Conservation (phyloP, 345 rosid species). For the Zanthoxylum bungeanum region DNA sequence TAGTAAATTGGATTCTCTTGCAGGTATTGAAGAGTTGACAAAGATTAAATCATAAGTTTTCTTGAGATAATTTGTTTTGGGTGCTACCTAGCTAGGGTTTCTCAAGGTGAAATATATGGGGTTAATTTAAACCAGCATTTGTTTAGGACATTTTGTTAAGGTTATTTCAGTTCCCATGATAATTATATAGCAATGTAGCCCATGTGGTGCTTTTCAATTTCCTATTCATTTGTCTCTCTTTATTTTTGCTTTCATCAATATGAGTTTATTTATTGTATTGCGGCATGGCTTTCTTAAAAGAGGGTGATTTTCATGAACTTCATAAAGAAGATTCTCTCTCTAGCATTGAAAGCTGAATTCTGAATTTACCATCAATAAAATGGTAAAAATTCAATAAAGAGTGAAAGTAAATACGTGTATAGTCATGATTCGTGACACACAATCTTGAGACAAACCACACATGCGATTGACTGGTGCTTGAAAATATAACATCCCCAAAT, state of each 20-base stretch:
- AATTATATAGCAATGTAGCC: slow-evolving; percentile 6
- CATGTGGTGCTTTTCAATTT: slow-evolving; percentile 12
- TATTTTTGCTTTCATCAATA: slow-evolving; percentile 15
- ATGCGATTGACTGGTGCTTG: no score
- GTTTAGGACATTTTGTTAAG: slow-evolving; percentile 12
- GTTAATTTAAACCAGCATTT: slow-evolving; percentile 1
- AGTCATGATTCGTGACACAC: no score
- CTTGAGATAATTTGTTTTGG: slow-evolving; percentile 12
- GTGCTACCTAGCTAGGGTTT: slow-evolving; percentile 16
- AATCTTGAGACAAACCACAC: no score
- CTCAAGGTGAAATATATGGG: slow-evolving; percentile 23
- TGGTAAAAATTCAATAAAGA: neutral
- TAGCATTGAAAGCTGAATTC: neutral
- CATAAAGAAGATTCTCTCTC: neutral
- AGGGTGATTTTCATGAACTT: slow-evolving; percentile 44
- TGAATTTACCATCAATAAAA: neutral
- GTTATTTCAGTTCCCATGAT: slow-evolving; percentile 5
- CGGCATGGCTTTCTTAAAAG: slow-evolving; percentile 70
- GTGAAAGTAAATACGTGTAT: no score
- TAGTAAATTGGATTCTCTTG: neutral
- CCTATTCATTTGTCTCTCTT: slow-evolving; percentile 4
- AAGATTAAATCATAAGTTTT: neutral
- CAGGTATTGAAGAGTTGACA: slow-evolving; percentile 7
- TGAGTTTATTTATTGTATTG: slow-evolving; percentile 43
- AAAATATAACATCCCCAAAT: no score